Evolutionary conservation across 1,284 basidiomycete species (phyloP), one percentile per base, ranked within the genome.

Genomic region (Trichosporon sp.): DNA sequence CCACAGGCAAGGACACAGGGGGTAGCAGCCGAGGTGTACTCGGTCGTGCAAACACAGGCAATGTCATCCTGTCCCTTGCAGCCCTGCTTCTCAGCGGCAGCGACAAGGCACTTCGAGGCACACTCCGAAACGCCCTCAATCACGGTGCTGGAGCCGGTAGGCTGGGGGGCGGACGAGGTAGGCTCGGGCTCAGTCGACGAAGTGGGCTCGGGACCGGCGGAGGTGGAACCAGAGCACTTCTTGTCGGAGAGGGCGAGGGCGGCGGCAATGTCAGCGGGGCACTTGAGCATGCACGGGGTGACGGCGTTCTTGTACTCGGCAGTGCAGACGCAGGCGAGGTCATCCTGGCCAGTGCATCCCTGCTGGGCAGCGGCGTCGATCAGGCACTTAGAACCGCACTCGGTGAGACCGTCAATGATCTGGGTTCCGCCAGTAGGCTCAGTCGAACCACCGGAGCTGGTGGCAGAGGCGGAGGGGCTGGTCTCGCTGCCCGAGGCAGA

Each of bases 51-150:
- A 5, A 68, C 26, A 21, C 69, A 70, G 2, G 59, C 43, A 4
- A 19, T 63, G 69, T 70, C 69, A 40, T 35, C 12, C 10, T 46
- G 40, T 14, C 40, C 65, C 19, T 37, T 67, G 69, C 69, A 70
- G 16, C 38, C 35, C 11, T 48, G 48, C 6, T 12, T 4, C 6
- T 35, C 14, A 19, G 65, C 46, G 4, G 63, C 63, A 2, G 40
- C 46, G 2, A 14, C 48, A 19, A 69, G 63, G 35, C 68, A 69
- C 35, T 14, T 19, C 6, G 37, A 26, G 35, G 32, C 63, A 37
- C 68, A 69, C 19, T 46, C 14, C 2, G 63, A 65, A 16, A 69
- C 48, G 8, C 19, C 37, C 31, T 37, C 66, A 12, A 68, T 16
- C n/a, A 43, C 65, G 46, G 65, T n/a, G 43, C 21, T 2, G 21